Evolutionary conservation across 2,329 filamentous ascomycete genomes (phyloP).

Genomic region (Microdochium trichocladiopsis): DNA sequence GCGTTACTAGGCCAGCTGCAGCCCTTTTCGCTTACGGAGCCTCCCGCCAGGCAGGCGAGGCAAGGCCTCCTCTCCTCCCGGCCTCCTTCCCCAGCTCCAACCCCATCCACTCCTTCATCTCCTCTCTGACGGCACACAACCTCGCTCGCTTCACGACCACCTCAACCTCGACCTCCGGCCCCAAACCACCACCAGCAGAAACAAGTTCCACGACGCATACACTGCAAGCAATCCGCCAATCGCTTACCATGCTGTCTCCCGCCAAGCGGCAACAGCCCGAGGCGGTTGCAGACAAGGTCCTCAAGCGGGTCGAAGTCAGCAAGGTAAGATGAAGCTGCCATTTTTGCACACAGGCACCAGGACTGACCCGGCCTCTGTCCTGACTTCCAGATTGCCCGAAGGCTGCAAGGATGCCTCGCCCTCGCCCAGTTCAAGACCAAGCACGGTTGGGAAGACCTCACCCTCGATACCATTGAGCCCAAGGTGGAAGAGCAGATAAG

Average conservation of each 20-base stretch:
- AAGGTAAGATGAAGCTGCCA: conserved; percentile 46
- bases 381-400: conserved; percentile 71
- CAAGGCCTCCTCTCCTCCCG: background rate
- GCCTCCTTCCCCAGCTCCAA: background rate
- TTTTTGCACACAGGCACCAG: conserved; percentile 6
- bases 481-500: conserved; percentile 74
- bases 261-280: conserved; percentile 54
- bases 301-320: conserved; percentile 68
- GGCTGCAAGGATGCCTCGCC: conserved; percentile 87
- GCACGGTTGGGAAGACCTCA: conserved; percentile 88
- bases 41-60: background rate
- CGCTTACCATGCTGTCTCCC: conserved; percentile 47
- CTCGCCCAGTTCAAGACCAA: conserved; percentile 97
- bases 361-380: conserved; percentile 11
- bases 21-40: background rate
- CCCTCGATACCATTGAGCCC: conserved; percentile 78
- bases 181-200: conserved; percentile 5
- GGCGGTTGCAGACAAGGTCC: conserved; percentile 59
- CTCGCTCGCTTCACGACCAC: conserved; percentile 2
- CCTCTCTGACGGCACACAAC: background rate
- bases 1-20: background rate
- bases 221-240: background rate
- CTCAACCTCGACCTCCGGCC: conserved; percentile 6
- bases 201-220: background rate
- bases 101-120: background rate